Evolutionary conservation across 2,329 filamentous ascomycete species (phyloP).

Genomic region (Hortaea werneckii): DNA sequence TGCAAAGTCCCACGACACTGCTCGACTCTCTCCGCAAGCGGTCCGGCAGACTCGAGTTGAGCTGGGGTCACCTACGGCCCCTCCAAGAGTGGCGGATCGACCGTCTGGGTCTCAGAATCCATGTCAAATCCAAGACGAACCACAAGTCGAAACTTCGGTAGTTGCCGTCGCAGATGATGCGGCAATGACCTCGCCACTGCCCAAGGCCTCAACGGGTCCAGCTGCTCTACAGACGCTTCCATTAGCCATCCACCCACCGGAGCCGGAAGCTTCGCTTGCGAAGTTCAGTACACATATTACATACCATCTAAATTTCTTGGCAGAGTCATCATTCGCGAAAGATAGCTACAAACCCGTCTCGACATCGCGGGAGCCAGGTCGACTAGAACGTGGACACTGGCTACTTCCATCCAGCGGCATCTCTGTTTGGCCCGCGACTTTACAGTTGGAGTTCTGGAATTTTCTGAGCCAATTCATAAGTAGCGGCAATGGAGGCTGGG

Average conservation of each 20-base stretch:
- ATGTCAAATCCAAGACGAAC: no score
- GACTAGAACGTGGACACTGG: constrained; percentile 73
- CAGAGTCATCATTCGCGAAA: constrained; percentile 16
- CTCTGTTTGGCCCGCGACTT: constrained; percentile 39
- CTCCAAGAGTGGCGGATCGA: no score
- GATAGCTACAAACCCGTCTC: constrained; percentile 24
- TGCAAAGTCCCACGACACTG: no score
- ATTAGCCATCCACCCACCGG: constrained; percentile 14
- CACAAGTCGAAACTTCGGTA: no score
- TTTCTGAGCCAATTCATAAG: constrained; percentile 52
- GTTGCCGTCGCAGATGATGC: no score
- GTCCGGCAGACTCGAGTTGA: no score
- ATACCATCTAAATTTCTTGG: constrained; percentile 19
- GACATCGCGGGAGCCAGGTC: constrained; percentile 39
- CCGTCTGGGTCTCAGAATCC: no score
- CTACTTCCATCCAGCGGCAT: constrained; percentile 42
- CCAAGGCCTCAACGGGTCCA: background rate
- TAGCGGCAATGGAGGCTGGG: constrained; percentile 55
- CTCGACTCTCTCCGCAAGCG: no score
- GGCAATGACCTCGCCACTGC: no score
- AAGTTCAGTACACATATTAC: constrained; percentile 22
- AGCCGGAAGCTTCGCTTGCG: constrained; percentile 11
- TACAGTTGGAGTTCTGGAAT: constrained; percentile 49
- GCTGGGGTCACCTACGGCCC: no score
- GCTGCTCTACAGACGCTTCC: background rate